Evolutionary conservation across 2,329 filamentous ascomycete species (phyloP).

Genomic region (Clonostachys chloroleuca): DNA sequence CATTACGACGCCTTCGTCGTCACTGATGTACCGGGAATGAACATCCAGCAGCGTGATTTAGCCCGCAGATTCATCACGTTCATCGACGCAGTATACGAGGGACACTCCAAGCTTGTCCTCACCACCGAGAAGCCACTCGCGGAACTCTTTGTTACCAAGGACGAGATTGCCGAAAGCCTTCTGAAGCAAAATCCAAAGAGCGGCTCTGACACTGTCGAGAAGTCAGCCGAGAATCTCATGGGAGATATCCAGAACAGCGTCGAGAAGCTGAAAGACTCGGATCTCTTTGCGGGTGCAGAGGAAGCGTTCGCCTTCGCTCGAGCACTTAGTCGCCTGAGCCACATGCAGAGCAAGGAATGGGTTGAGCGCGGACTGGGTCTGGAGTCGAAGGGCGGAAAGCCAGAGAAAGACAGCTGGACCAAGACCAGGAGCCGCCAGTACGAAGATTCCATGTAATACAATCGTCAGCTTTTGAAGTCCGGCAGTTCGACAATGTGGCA

Average conservation of each 20-base stretch:
- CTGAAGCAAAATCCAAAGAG: slow-evolving; percentile 40
- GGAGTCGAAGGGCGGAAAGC: slow-evolving; percentile 59
- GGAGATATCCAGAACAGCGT: slow-evolving; percentile 69
- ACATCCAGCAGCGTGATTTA: slow-evolving; percentile 76
- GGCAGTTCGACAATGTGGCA: too few relatives aligned
- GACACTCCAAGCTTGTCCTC: slow-evolving; percentile 87
- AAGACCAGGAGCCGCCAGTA: slow-evolving; percentile 64
- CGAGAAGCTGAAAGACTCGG: slow-evolving; percentile 76
- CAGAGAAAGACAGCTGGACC: slow-evolving; percentile 60
- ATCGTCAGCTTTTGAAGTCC: too few relatives aligned
- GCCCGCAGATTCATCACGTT: slow-evolving; percentile 95
- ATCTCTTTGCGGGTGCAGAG: slow-evolving; percentile 89
- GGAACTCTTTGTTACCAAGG: slow-evolving; percentile 77
- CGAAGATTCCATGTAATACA: slow-evolving; percentile 58
- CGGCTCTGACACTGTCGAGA: slow-evolving; percentile 10
- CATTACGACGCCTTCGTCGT: slow-evolving; percentile 91
- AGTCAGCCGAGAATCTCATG: slow-evolving; percentile 2
- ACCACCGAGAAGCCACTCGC: slow-evolving; percentile 82
- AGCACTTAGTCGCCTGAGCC: slow-evolving; percentile 75
- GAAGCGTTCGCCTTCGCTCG: slow-evolving; percentile 94
- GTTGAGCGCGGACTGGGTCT: slow-evolving; percentile 75
- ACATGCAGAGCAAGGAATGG: slow-evolving; percentile 96
- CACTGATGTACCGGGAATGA: slow-evolving; percentile 91
- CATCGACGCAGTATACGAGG: slow-evolving; percentile 93
- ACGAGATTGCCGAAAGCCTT: slow-evolving; percentile 59